Base-by-base conservation (phyloP, 2,329 filamentous ascomycete genomes). In the Fusarium euwallaceae region DNA sequence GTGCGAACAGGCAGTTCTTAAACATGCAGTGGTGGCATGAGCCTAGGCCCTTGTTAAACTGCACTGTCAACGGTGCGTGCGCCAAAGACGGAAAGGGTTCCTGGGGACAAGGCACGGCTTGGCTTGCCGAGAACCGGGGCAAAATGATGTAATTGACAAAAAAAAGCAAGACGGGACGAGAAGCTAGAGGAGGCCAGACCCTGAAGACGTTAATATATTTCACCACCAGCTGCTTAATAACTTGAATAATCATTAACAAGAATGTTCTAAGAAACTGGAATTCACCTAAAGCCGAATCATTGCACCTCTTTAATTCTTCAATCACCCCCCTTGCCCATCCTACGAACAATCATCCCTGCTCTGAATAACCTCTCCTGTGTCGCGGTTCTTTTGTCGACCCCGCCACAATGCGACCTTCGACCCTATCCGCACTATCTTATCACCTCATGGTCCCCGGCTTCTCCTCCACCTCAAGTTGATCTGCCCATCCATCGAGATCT, bases 351-450 rank as follows among this genome's bases (percentile, higher is more conserved):
- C 53, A 34, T 22, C 69, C 72, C 69, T 69, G 72, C 14, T 61
- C 43, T 37, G 27, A 45, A 27, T 45, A 10, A 27, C 68, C 59
- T 45, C 32, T 20, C 45, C 20, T 17, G 17, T 73, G 63, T 27
- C 64, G 69, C 63, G 62, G 69, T 75, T 75, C 69, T 73, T 76
- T 75, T 75, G 73, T 75, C 73, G 43, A 76, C 73, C 73, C 73
- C 73, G 70, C 73, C 64, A 73, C 68, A 71, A 73, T 66, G 34
- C 43, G 36, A 70, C 72, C 63, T 70, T 11, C 41, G 37, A 65
- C 56, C 37, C 61, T 39, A 55, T 55, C 27, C 51, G 27, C 61
- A 32, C 36, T 59, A 56, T 41, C 71, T 60, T 51, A 41, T 75
- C 72, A 73, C 70, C 67, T 76, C 70, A 73, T 73, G 58, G 43